Percentiles rank a stretch among this genome's conserved stretches.
These are phyloP conservation scores for Kodamaea neixiangensis DNA, from an alignment of 805 yeast species.

Conservation along the genomic window DNA sequence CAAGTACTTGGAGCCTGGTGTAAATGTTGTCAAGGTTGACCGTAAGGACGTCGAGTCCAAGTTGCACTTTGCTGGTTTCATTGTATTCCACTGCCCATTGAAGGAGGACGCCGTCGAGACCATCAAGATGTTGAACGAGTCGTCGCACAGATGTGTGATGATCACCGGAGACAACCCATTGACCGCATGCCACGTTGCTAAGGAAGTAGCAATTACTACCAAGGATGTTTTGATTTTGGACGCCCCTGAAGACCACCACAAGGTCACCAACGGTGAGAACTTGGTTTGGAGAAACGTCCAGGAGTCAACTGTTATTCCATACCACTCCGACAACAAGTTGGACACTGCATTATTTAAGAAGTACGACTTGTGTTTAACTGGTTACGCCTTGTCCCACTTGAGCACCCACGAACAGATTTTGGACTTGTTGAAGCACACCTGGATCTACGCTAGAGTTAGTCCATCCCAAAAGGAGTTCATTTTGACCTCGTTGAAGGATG, in stretches of 20 bases:
- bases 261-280: slow-evolving; percentile 45
- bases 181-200: slow-evolving; percentile 97
- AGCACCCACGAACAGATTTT: slow-evolving; percentile 67
- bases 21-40: slow-evolving; percentile 56
- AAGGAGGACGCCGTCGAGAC: slow-evolving; percentile 91
- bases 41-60: slow-evolving; percentile 78
- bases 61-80: slow-evolving; percentile 83
- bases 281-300: slow-evolving; percentile 85
- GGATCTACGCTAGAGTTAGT: slow-evolving; percentile 98
- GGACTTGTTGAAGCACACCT: slow-evolving; percentile 79
- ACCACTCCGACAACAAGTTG: slow-evolving; percentile 58
- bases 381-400: slow-evolving; percentile 77
- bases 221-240: slow-evolving; percentile 85
- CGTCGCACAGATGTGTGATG: slow-evolving; percentile 95
- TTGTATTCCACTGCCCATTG: slow-evolving; percentile 96
- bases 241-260: slow-evolving; percentile 71
- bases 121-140: slow-evolving; percentile 88
- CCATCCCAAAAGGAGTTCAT: slow-evolving; percentile 94
- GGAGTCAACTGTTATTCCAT: slow-evolving; percentile 71
- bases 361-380: slow-evolving; percentile 89
- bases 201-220: slow-evolving; percentile 84
- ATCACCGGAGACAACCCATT: slow-evolving; percentile 98
- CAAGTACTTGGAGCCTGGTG: slow-evolving; percentile 60
- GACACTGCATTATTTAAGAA: slow-evolving; percentile 57
- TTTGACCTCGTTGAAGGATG: slow-evolving; percentile 74